Percentiles rank a stretch among this genome's conserved stretches.
phyloP scores from a whole-genome alignment of 257 asterid genomes.

The Gardenia jasminoides region DNA sequence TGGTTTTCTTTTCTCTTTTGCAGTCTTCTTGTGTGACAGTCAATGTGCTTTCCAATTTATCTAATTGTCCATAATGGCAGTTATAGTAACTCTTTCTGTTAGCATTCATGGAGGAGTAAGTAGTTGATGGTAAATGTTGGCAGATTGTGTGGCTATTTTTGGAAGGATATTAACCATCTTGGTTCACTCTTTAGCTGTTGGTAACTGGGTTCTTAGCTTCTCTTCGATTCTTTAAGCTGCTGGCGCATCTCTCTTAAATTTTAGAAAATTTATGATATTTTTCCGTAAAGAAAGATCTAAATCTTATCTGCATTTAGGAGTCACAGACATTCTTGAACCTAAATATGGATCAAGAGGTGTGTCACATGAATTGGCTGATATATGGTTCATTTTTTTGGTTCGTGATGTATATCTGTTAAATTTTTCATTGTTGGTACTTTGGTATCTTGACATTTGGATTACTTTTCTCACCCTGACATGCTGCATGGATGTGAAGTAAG shows the following conservation, averaged over 20 bases:
- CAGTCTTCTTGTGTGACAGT: neutral
- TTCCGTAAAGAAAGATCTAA: neutral
- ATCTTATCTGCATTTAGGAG: neutral
- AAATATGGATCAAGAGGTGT: neutral
- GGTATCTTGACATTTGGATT: neutral
- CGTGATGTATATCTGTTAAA: too few relatives aligned
- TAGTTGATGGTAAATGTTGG: neutral
- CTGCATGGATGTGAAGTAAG: neutral
- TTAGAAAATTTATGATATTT: neutral
- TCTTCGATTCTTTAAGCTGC: neutral
- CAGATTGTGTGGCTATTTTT: neutral
- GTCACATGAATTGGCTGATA: neutral
- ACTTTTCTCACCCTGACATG: neutral
- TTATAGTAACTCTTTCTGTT: neutral
- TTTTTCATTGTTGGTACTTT: neutral
- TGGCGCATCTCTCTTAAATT: neutral
- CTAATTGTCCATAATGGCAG: neutral
- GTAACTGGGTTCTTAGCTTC: neutral
- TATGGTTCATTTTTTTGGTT: neutral
- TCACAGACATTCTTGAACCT: neutral
- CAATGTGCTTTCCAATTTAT: neutral
- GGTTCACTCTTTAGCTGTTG: neutral
- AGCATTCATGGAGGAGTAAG: neutral
- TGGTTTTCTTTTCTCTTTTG: slow-evolving; percentile 1
- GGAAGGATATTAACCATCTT: neutral